Conservation (phyloP, 768 basidiomycete genomes). For the Termitomyces sp. region DNA sequence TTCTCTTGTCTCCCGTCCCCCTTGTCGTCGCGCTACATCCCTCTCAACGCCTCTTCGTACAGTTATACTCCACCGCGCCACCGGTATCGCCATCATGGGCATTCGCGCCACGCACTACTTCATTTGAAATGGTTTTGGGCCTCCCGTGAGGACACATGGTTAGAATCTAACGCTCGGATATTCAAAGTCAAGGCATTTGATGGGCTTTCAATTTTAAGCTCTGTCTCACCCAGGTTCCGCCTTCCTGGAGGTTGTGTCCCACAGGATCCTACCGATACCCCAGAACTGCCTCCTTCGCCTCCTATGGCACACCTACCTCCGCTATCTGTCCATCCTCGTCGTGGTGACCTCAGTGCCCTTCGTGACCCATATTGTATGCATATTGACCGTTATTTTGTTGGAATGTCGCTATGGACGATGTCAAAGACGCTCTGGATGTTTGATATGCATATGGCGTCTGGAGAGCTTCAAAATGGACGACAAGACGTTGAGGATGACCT, state of each 20-base stretch:
- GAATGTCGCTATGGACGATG: conserved; percentile 59
- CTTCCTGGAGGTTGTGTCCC: conserved; percentile 1
- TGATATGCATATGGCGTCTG: conserved; percentile 39
- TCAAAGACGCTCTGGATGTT: conserved; percentile 60
- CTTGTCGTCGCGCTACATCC: conserved; percentile 25
- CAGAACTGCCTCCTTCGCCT: conserved; percentile 7
- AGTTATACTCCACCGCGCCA: conserved; percentile 29
- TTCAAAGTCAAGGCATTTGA: conserved; percentile 20
- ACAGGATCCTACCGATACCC: conserved; percentile 14
- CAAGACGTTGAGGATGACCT: conserved; percentile 15
- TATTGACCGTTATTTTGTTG: conserved; percentile 54
- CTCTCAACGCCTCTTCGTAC: conserved; percentile 6
- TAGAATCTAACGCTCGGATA: conserved; percentile 24
- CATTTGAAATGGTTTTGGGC: conserved; percentile 63
- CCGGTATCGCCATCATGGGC: conserved; percentile 50
- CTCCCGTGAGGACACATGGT: conserved; percentile 47
- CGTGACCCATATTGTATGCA: conserved; percentile 51
- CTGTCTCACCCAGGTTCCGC: conserved; percentile 11
- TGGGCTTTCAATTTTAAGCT: conserved; percentile 18
- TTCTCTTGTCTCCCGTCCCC: conserved; percentile 34
- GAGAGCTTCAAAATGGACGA: conserved; percentile 5
- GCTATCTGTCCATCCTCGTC: conserved; percentile 48
- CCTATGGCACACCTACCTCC: conserved; percentile 21
- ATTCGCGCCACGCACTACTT: conserved; percentile 53
- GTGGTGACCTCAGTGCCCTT: conserved; percentile 54